Evolutionary conservation across 1,139 yeast genomes (phyloP).

Genomic region (Arxiozyma slooffiae): DNA sequence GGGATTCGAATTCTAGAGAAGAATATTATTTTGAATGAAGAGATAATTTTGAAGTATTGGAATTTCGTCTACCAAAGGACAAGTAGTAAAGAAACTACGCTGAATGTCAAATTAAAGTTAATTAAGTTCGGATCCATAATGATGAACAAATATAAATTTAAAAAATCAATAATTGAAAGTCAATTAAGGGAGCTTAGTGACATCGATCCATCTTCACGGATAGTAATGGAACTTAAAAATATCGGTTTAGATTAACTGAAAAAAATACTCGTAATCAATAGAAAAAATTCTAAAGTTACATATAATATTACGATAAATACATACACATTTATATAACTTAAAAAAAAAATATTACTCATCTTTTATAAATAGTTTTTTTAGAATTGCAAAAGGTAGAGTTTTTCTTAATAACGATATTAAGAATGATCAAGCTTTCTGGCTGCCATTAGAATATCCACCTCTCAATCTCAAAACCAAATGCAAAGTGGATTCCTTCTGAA

Average conservation of each 20-base stretch:
- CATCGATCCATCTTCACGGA: conserved; percentile 32
- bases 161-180: conserved; percentile 14
- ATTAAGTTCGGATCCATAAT: conserved; percentile 33
- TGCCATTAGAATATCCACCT: conserved; percentile 36
- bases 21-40: conserved; percentile 7
- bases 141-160: conserved; percentile 10
- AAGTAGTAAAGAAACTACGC: conserved; percentile 42
- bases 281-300: background rate
- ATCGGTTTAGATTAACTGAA: conserved; percentile 1
- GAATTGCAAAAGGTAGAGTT: background rate
- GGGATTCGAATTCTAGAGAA: conserved; percentile 20
- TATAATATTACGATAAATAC: background rate
- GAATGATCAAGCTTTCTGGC: background rate
- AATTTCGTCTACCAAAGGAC: conserved; percentile 29
- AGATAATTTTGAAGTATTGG: conserved; percentile 21
- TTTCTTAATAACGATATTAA: background rate
- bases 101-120: conserved; percentile 50
- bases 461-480: conserved; percentile 49
- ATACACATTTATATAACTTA: background rate
- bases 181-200: conserved; percentile 30
- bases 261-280: no score
- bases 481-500: conserved; percentile 55
- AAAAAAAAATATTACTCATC: background rate
- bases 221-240: conserved; percentile 32
- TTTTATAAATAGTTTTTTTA: background rate